Evolutionary conservation across 495 filamentous ascomycete species (phyloP).

Genomic region (Hypomontagnella monticulosa): DNA sequence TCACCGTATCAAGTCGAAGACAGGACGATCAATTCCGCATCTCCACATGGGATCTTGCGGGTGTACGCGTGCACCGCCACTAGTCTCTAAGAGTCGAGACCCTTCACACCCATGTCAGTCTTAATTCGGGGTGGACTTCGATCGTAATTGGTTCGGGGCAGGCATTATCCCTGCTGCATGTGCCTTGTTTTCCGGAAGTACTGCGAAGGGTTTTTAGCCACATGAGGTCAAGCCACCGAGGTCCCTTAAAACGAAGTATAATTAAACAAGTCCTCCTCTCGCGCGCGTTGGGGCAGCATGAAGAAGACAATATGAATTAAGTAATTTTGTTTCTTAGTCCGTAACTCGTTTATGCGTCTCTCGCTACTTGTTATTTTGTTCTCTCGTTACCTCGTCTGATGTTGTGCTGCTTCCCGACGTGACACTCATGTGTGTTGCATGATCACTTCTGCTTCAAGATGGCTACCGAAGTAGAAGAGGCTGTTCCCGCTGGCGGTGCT

Average conservation of each 20-base stretch:
- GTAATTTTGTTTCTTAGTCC: slow-evolving; percentile 28
- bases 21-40: slow-evolving; percentile 29
- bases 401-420: slow-evolving; percentile 28
- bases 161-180: slow-evolving; percentile 27
- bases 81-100: slow-evolving; percentile 27
- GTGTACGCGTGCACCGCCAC: slow-evolving; percentile 44
- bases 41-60: slow-evolving; percentile 3
- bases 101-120: slow-evolving; percentile 28
- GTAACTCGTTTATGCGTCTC: slow-evolving; percentile 23
- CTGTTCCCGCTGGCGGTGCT: slow-evolving; percentile 37
- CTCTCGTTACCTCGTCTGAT: slow-evolving; percentile 30
- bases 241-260: slow-evolving; percentile 47
- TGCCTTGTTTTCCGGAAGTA: slow-evolving; percentile 39
- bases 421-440: slow-evolving; percentile 25
- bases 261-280: slow-evolving; percentile 40
- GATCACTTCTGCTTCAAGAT: slow-evolving; percentile 21
- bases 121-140: slow-evolving; percentile 25
- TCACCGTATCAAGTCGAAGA: slow-evolving; percentile 10
- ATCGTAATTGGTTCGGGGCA: slow-evolving; percentile 30
- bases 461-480: slow-evolving; percentile 38
- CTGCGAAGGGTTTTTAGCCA: slow-evolving; percentile 42
- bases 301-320: slow-evolving; percentile 21
- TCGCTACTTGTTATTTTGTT: slow-evolving; percentile 26
- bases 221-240: slow-evolving; percentile 48
- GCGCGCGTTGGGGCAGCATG: slow-evolving; percentile 23